These are phyloP conservation scores for Drechslerella coelobrocha DNA, from an alignment of 2,329 filamentous ascomycete genomes.

Conservation along the genomic window DNA sequence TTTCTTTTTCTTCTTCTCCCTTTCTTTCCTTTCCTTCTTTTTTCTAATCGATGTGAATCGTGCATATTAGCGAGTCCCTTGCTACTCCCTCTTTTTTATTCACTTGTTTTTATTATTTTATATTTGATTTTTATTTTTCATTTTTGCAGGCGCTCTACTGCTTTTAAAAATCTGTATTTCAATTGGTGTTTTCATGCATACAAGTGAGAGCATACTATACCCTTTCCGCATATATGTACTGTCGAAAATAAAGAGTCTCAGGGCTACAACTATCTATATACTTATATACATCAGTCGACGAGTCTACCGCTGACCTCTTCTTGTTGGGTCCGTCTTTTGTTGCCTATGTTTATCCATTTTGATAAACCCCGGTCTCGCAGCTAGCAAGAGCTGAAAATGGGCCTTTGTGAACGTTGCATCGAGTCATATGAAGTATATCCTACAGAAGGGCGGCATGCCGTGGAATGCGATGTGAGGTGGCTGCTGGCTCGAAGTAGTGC, in stretches of 20 bases:
- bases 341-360: too few species aligned
- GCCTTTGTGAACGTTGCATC: neutral
- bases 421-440: slow-evolving; percentile 8
- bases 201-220: slow-evolving; percentile 1
- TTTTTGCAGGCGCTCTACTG: slow-evolving; percentile 19
- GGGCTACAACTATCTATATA: too few species aligned
- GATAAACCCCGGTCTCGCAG: too few species aligned
- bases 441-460: slow-evolving; percentile 16
- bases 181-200: slow-evolving; percentile 17
- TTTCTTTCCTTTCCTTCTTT: slow-evolving; percentile 9
- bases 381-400: too few species aligned
- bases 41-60: slow-evolving; percentile 11
- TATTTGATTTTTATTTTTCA: neutral
- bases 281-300: too few species aligned
- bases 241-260: too few species aligned
- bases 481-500: neutral
- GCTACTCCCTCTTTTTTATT: too few species aligned
- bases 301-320: too few species aligned
- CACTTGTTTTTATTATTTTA: too few species aligned
- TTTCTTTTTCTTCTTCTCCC: slow-evolving; percentile 20
- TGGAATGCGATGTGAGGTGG: slow-evolving; percentile 47
- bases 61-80: slow-evolving; percentile 50
- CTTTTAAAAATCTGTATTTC: slow-evolving; percentile 18
- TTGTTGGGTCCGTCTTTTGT: too few species aligned
- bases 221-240: too few species aligned